These are phyloP conservation scores for Physcomitrellopsis africana DNA, from an alignment of 225 moss, liverwort and hornwort species.

Conservation along the genomic window DNA sequence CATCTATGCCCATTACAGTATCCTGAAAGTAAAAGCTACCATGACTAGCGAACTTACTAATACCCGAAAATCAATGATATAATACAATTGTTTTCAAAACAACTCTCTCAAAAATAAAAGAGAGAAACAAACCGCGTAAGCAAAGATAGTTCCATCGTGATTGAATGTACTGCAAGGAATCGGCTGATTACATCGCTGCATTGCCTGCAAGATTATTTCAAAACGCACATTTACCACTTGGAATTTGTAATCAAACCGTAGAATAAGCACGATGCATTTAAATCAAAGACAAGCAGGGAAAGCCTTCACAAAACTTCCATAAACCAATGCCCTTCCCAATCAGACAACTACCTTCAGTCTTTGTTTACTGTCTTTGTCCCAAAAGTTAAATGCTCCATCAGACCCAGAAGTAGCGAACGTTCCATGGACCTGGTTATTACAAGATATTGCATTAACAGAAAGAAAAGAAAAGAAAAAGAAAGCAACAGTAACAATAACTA, in stretches of 20 bases:
- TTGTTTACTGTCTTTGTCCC: slow-evolving; percentile 99
- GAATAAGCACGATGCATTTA: not conserved
- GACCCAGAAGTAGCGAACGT: slow-evolving; percentile 99
- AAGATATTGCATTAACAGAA: slow-evolving; percentile 45
- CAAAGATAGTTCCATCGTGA: slow-evolving; percentile 92
- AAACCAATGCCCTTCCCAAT: not conserved
- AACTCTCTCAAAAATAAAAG: slow-evolving; percentile 8
- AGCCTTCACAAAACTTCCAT: not conserved
- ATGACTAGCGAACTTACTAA: not conserved
- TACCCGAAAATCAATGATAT: not conserved
- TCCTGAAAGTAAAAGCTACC: not conserved
- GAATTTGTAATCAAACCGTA: no score
- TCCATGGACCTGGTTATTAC: slow-evolving; percentile 87
- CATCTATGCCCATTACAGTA: not conserved
- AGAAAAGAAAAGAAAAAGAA: no score
- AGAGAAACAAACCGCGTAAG: slow-evolving; percentile 66
- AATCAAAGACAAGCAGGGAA: slow-evolving; percentile 6
- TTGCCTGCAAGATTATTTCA: slow-evolving; percentile 58
- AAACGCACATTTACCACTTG: not conserved
- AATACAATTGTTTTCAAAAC: not conserved
- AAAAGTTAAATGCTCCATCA: slow-evolving; percentile 97
- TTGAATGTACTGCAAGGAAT: slow-evolving; percentile 96
- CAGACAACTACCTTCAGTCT: slow-evolving; percentile 72
- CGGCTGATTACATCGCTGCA: slow-evolving; percentile 89
- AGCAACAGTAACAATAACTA: no score